Base-by-base conservation (phyloP, 176 grass and related monocot genomes). In the Coix lacrymajobi region DNA sequence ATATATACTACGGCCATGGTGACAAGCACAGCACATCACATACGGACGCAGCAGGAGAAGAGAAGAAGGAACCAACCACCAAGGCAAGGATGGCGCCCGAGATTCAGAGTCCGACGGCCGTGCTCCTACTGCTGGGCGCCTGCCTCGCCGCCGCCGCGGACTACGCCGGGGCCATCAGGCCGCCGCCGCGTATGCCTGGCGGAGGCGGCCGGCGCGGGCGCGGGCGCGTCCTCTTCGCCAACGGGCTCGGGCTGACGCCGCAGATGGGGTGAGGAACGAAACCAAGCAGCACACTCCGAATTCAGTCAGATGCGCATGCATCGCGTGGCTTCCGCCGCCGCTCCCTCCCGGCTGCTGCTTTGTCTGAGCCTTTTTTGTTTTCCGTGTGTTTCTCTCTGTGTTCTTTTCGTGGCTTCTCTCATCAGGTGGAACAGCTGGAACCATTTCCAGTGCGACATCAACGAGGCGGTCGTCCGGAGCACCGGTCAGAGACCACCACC, bases 341-440 rank as follows among this genome's bases (percentile, higher is more conserved):
- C n/a, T n/a, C n/a, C n/a, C n/a, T 76, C 69, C 12, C 29, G 31
- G 29, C n/a, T 57, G 10, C 1, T 0, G 19, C 5, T 60, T 56
- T 26, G 16, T 7, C 16, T 51, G 24, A 60, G 56, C 56, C 56
- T 60, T 60, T 1, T 16, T 60, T 60, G 1, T 16, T 24, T 57
- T 24, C 19, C n/a, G 19, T 22, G 22, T 8, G 22, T 2, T 25
- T 56, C 11, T 56, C 20, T n/a, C 5, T 60, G 56, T 12, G 56
- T 60, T 26, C n/a, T 4, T 25, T 8, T 12, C 56, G 10, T 22
- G 10, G n/a, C 56, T 25, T 60, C 10, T 2, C 36, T 3, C 51
- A 14, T 14, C 62, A 94, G 89, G 29, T 94, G 92, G 92, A 95
- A 80, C 80, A 95, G 92, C 43, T 95, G 92, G 92, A 95, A 95